These are phyloP conservation scores for Exidia glandulosa DNA, from an alignment of 768 basidiomycete genomes.

Conservation along the genomic window DNA sequence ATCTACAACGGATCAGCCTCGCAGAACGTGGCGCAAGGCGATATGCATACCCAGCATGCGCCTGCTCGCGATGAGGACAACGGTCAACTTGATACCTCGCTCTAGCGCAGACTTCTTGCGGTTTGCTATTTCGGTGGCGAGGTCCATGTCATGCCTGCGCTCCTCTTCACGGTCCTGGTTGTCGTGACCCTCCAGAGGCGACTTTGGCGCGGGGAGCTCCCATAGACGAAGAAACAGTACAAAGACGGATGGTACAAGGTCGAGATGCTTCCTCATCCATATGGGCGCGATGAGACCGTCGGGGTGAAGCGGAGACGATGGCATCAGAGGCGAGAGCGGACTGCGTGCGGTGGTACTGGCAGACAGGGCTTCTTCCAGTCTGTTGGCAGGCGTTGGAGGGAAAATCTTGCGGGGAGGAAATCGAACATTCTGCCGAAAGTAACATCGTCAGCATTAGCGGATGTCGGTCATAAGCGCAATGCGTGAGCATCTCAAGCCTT, in stretches of 20 bases:
- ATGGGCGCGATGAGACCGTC: constrained; percentile 96
- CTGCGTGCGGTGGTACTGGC: constrained; percentile 46
- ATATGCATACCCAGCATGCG: constrained; percentile 63
- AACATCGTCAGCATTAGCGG: too few relatives aligned
- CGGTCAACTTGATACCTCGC: constrained; percentile 85
- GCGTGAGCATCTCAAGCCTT: not conserved
- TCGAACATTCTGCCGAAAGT: constrained; percentile 39
- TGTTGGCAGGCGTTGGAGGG: constrained; percentile 38
- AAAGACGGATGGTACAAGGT: constrained; percentile 86
- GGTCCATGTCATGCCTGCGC: constrained; percentile 55
- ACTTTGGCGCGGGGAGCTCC: constrained; percentile 37
- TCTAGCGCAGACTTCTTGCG: constrained; percentile 75
- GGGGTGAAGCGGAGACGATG: constrained; percentile 80
- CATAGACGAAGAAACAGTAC: constrained; percentile 81
- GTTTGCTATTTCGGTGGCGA: constrained; percentile 68
- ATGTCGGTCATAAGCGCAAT: not conserved
- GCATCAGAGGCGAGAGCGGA: constrained; percentile 85
- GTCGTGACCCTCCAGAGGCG: constrained; percentile 29
- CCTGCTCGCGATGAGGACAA: constrained; percentile 84
- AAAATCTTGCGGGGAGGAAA: constrained; percentile 82
- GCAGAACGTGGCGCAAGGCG: not conserved
- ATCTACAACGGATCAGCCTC: constrained; percentile 37
- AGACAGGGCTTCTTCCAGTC: constrained; percentile 30
- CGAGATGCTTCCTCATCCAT: constrained; percentile 94
- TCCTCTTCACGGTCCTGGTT: constrained; percentile 43